These are phyloP conservation scores for Yarrowia divulgata DNA, from an alignment of 805 yeast genomes.

Conservation along the genomic window DNA sequence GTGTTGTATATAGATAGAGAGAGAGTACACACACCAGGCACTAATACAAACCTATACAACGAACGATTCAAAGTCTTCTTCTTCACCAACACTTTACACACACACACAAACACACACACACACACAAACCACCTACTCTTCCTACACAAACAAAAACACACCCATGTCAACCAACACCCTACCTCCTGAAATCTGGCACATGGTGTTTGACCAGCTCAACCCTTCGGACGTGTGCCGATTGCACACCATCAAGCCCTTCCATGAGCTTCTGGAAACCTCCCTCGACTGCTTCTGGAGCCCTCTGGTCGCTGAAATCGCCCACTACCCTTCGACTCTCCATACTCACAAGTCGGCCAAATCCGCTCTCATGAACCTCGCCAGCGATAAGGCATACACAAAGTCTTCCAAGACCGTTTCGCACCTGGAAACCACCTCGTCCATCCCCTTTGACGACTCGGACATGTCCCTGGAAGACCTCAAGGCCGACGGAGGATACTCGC, in stretches of 20 bases:
- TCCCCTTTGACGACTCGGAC: conserved; percentile 9
- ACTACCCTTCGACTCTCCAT: conserved; percentile 8
- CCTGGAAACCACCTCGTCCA: background rate
- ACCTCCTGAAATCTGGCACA: conserved; percentile 23
- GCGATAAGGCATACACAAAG: background rate
- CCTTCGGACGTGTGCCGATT: conserved; percentile 2
- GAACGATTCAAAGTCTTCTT: no score
- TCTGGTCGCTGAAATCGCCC: conserved; percentile 7
- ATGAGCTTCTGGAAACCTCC: conserved; percentile 1
- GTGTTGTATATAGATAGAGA: background rate
- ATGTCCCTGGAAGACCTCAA: conserved; percentile 26
- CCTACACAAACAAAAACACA: background rate
- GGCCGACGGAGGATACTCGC: conserved; percentile 25
- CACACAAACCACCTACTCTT: background rate
- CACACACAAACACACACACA: no score
- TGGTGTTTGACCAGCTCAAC: conserved; percentile 22
- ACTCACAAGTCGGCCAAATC: conserved; percentile 3
- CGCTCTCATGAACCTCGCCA: conserved; percentile 5
- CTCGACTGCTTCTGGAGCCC: conserved; percentile 1
- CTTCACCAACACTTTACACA: no score
- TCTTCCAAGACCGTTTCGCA: background rate
- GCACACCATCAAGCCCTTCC: conserved; percentile 18
- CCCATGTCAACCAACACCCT: background rate
- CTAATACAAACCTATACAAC: no score
- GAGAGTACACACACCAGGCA: background rate